Evolutionary conservation across 1,139 yeast species (phyloP).

Genomic region (Debaryomycetaceae sp.): DNA sequence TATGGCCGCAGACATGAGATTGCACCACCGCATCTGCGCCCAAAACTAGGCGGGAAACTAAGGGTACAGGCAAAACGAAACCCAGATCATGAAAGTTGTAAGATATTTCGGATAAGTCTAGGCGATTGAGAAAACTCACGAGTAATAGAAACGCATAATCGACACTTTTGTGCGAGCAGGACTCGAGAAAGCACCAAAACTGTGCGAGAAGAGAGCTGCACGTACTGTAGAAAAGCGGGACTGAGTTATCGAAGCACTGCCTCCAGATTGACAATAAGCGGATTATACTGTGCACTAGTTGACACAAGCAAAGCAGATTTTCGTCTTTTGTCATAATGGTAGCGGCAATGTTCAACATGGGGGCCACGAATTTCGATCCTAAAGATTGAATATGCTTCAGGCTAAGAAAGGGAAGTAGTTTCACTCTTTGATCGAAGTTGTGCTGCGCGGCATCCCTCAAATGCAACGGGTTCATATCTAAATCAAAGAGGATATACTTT

Average conservation of each 20-base stretch:
- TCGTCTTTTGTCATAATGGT: too few relatives aligned
- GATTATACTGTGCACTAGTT: too few relatives aligned
- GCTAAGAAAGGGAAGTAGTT: not conserved
- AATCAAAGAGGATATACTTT: slow-evolving; percentile 6
- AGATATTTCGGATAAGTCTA: slow-evolving; percentile 3
- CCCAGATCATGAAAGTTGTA: slow-evolving; percentile 5
- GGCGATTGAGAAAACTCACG: not conserved
- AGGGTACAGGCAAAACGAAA: slow-evolving; percentile 26
- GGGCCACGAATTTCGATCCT: not conserved
- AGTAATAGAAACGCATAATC: not conserved
- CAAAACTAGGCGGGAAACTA: slow-evolving; percentile 26
- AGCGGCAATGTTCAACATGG: not conserved
- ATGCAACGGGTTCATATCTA: slow-evolving; percentile 3
- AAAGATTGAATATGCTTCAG: not conserved
- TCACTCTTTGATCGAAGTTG: not conserved
- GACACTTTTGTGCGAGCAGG: not conserved
- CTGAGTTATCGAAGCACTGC: not conserved
- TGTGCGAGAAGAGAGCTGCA: not conserved
- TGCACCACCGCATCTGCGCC: slow-evolving; percentile 31
- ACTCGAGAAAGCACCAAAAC: not conserved
- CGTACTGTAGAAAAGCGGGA: not conserved
- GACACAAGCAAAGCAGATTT: too few relatives aligned
- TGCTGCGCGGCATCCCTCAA: not conserved
- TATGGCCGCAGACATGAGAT: slow-evolving; percentile 39
- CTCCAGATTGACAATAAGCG: too few relatives aligned